phyloP scores from a whole-genome alignment of 2,329 filamentous ascomycete species.

The Trichoderma arundinaceum region DNA sequence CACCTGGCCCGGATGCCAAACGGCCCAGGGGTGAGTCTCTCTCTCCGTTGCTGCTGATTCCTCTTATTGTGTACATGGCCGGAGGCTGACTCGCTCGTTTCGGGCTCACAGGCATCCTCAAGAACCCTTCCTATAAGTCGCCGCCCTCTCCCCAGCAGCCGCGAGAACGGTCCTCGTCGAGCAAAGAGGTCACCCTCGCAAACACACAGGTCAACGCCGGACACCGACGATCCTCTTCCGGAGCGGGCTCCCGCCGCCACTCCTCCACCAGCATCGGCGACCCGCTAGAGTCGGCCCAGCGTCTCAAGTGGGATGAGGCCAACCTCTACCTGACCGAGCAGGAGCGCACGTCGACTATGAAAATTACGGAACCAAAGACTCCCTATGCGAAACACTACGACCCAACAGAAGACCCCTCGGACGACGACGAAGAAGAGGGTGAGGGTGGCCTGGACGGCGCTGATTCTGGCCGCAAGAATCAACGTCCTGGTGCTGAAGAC shows the following conservation, averaged over 20 bases:
- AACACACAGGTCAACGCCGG: conserved; percentile 97
- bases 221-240: conserved; percentile 79
- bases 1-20: conserved; percentile 49
- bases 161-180: conserved; percentile 55
- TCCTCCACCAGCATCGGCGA: conserved; percentile 59
- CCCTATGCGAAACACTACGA: conserved; percentile 94
- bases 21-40: conserved; percentile 53
- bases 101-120: conserved; percentile 77
- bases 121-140: conserved; percentile 75
- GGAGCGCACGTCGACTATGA: conserved; percentile 95
- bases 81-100: neutral
- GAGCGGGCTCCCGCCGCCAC: conserved; percentile 72
- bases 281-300: conserved; percentile 63
- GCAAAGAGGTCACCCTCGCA: conserved; percentile 89
- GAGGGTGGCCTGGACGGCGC: conserved; percentile 40
- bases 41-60: neutral
- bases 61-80: neutral
- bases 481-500: conserved; percentile 58
- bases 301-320: conserved; percentile 97
- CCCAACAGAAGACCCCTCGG: conserved; percentile 83
- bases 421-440: conserved; percentile 65
- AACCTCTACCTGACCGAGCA: conserved; percentile 98
- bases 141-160: conserved; percentile 55
- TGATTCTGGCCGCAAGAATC: conserved; percentile 41
- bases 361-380: conserved; percentile 98